A percentile compares a stretch with the other conserved stretches of the same genome.
phyloP scores from a whole-genome alignment of 1,139 yeast genomes.

The Chernovozyma sophiae-reginae region DNA sequence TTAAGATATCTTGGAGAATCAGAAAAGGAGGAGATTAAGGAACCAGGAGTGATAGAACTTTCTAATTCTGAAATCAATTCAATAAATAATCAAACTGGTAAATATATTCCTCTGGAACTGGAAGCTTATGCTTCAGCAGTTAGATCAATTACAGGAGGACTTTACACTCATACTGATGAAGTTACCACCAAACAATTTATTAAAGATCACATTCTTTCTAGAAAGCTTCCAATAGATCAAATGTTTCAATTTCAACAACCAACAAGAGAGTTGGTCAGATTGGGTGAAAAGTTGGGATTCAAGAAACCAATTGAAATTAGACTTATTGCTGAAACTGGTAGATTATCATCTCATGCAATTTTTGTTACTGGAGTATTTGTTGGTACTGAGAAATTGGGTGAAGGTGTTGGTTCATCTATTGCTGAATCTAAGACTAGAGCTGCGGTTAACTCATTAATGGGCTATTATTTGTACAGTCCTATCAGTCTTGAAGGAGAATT shows the following conservation, averaged over 20 bases:
- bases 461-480: constrained; percentile 90
- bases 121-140: constrained; percentile 55
- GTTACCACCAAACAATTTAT: constrained; percentile 61
- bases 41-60: constrained; percentile 50
- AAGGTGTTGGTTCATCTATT: constrained; percentile 91
- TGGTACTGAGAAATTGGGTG: constrained; percentile 82
- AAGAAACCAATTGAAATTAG: constrained; percentile 70
- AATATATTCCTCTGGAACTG: constrained; percentile 27
- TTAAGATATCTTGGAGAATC: constrained; percentile 48
- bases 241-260: constrained; percentile 84
- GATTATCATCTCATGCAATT: constrained; percentile 78
- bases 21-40: constrained; percentile 34
- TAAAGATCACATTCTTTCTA: constrained; percentile 65
- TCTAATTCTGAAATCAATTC: constrained; percentile 26
- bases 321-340: constrained; percentile 89
- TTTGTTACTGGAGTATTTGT: constrained; percentile 89
- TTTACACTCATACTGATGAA: constrained; percentile 65
- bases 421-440: constrained; percentile 92
- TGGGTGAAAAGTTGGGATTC: constrained; percentile 77
- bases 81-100: constrained; percentile 15
- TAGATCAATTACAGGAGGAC: constrained; percentile 68
- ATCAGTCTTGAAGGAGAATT: constrained; percentile 42
- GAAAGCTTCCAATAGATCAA: constrained; percentile 67
- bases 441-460: constrained; percentile 83
- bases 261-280: constrained; percentile 72